These are phyloP conservation scores for Sphaerulina musiva DNA, from an alignment of 2,329 filamentous ascomycete species.

Conservation along the genomic window DNA sequence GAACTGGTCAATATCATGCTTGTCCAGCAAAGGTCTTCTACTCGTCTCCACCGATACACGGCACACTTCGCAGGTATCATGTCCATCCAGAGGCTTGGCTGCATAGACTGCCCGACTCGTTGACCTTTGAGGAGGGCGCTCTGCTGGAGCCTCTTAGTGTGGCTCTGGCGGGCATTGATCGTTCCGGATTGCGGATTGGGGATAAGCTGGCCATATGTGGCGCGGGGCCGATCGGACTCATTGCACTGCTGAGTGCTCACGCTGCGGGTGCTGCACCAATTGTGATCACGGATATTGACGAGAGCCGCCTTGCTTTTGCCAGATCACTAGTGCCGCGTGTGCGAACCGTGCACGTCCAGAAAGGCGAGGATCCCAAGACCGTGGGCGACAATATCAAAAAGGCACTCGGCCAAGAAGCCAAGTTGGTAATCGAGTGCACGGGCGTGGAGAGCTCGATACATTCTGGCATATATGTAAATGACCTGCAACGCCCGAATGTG, in stretches of 20 bases:
- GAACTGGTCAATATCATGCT: conserved; percentile 29
- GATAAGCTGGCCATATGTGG: conserved; percentile 36
- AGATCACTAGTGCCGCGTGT: conserved; percentile 35
- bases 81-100: conserved; percentile 30
- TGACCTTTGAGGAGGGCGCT: conserved; percentile 40
- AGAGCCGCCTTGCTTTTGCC: conserved; percentile 36
- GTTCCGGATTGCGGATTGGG: conserved; percentile 37
- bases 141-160: conserved; percentile 46
- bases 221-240: conserved; percentile 36
- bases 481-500: background rate
- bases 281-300: conserved; percentile 42
- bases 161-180: conserved; percentile 42
- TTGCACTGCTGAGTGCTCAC: conserved; percentile 39
- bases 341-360: conserved; percentile 34
- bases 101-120: conserved; percentile 34
- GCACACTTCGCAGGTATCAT: conserved; percentile 30
- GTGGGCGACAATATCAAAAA: conserved; percentile 33
- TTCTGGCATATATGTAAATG: conserved; percentile 31
- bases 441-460: conserved; percentile 32
- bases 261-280: conserved; percentile 41
- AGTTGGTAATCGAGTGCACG: conserved; percentile 34
- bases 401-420: conserved; percentile 31
- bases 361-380: conserved; percentile 34
- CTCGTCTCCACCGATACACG: conserved; percentile 29
- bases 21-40: conserved; percentile 31